Conservation (phyloP, 805 yeast genomes). For the Pichia scutulata region DNA sequence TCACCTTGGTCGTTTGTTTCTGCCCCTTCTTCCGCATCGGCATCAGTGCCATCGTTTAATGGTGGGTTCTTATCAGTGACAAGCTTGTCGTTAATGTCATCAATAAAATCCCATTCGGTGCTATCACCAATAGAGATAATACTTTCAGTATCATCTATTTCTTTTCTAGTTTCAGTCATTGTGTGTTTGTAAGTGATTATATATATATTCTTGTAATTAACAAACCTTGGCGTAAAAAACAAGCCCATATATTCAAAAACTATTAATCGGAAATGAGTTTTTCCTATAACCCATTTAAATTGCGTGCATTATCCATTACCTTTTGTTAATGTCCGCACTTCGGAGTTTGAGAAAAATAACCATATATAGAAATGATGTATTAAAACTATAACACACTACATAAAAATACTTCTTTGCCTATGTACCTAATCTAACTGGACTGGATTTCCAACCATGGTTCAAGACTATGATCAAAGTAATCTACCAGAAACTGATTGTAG, state of each 20-base stretch:
- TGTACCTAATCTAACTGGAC: neutral
- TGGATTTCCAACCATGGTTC: constrained; percentile 8
- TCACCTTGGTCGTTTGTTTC: too few relatives aligned
- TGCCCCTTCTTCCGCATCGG: neutral
- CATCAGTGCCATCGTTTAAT: neutral
- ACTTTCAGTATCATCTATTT: neutral
- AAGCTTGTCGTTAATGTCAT: neutral
- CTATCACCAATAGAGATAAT: neutral
- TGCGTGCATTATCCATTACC: neutral
- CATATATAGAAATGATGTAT: too few relatives aligned
- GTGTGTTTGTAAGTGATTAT: neutral
- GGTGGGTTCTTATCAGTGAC: neutral
- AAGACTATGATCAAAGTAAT: constrained; percentile 2
- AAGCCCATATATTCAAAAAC: neutral
- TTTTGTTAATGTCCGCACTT: neutral
- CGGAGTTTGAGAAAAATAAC: neutral
- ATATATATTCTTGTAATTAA: neutral
- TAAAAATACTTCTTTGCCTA: neutral
- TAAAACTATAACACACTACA: too few relatives aligned
- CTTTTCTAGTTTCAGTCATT: neutral
- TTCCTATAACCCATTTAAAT: neutral
- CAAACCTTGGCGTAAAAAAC: neutral
- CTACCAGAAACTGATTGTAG: constrained; percentile 10
- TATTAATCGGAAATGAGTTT: neutral
- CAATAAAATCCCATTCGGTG: neutral